A percentile compares a stretch with the other conserved stretches of the same genome.
These are phyloP conservation scores for Alternaria infectoria DNA, from an alignment of 2,329 filamentous ascomycete species.

Conservation along the genomic window DNA sequence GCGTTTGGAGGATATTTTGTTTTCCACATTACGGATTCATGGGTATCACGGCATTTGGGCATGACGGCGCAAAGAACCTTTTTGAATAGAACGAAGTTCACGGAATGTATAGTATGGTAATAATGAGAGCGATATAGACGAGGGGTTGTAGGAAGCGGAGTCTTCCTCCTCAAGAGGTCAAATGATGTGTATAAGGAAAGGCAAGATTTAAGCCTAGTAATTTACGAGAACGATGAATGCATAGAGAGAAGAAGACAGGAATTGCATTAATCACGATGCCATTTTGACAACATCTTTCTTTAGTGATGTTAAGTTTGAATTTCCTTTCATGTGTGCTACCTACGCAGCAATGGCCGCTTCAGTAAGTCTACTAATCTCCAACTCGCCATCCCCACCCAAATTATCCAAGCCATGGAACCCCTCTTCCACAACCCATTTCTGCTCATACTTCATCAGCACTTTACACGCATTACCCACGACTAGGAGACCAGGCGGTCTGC, in stretches of 20 bases:
- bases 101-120: conserved; percentile 1
- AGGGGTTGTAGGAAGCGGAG: neutral
- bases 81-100: neutral
- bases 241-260: neutral
- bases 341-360: conserved; percentile 14
- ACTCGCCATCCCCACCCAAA: conserved; percentile 28
- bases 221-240: neutral
- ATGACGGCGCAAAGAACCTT: neutral
- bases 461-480: conserved; percentile 86
- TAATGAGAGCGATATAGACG: neutral
- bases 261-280: neutral
- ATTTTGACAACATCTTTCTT: neutral
- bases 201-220: no score
- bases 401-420: conserved; percentile 77
- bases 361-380: conserved; percentile 27
- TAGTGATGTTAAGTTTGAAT: neutral
- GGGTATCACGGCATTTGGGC: neutral
- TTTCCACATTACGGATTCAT: neutral
- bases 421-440: conserved; percentile 85
- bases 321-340: neutral
- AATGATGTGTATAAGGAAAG: neutral
- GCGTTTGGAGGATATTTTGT: neutral
- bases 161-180: neutral
- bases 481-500: conserved; percentile 83
- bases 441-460: conserved; percentile 68